Evolutionary conservation across 2,329 filamentous ascomycete genomes (phyloP).

Genomic region (Phialocephala subalpina): DNA sequence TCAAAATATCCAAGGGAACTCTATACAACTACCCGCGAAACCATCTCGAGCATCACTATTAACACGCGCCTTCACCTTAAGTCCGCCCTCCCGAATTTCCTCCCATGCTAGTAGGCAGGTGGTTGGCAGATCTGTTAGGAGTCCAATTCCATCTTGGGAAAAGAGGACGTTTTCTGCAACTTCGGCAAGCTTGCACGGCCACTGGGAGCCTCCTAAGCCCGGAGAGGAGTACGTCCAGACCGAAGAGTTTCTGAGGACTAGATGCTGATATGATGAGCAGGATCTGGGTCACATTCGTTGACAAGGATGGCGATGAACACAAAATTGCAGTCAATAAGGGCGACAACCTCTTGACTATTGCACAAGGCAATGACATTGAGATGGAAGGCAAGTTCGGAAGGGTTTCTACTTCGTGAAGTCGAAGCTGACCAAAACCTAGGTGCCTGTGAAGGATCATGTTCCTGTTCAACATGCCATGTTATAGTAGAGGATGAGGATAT

Average conservation of each 20-base stretch:
- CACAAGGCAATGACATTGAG: constrained; percentile 92
- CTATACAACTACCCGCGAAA: background rate
- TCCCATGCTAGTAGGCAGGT: background rate
- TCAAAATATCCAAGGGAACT: background rate
- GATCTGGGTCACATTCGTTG: constrained; percentile 89
- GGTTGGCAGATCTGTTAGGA: background rate
- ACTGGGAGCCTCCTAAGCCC: constrained; percentile 83
- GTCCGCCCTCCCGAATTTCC: background rate
- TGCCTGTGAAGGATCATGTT: constrained; percentile 86
- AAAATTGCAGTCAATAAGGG: constrained; percentile 84
- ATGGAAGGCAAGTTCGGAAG: constrained; percentile 78
- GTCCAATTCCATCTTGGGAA: background rate
- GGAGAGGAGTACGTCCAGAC: constrained; percentile 80
- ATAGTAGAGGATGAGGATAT: constrained; percentile 70
- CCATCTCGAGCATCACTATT: background rate
- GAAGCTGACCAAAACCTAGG: constrained; percentile 51
- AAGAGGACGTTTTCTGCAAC: constrained; percentile 3
- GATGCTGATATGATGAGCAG: constrained; percentile 52
- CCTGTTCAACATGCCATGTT: constrained; percentile 79
- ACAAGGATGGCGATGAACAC: constrained; percentile 82
- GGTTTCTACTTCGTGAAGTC: background rate
- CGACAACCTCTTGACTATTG: constrained; percentile 94
- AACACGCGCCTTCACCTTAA: background rate
- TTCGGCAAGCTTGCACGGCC: constrained; percentile 66
- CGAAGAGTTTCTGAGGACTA: background rate